Conservation (phyloP, 2,329 filamentous ascomycete species). For the Chaetomium olivaceum region DNA sequence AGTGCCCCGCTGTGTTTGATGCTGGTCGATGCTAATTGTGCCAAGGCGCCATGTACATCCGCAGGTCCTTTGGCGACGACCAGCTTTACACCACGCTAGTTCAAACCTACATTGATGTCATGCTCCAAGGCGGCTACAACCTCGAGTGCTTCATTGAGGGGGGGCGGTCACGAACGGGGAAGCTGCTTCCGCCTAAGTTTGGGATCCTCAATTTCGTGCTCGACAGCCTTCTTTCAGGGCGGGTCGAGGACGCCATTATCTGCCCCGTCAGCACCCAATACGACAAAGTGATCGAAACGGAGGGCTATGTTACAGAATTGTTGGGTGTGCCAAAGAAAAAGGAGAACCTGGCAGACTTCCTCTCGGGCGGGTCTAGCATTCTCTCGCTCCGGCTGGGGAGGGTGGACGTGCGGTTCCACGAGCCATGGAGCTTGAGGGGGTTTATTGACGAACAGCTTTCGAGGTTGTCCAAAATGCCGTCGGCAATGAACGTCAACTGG, state of each 20-base stretch:
- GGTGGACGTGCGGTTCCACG: slow-evolving; percentile 93
- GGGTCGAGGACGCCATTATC: slow-evolving; percentile 87
- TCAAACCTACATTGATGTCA: slow-evolving; percentile 90
- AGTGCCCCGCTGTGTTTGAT: neutral
- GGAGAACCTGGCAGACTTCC: slow-evolving; percentile 85
- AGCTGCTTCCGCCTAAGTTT: slow-evolving; percentile 91
- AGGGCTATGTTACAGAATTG: slow-evolving; percentile 93
- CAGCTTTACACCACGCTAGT: slow-evolving; percentile 89
- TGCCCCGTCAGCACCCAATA: slow-evolving; percentile 97
- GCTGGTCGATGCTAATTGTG: neutral
- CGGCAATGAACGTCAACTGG: slow-evolving; percentile 48
- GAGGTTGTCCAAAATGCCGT: slow-evolving; percentile 54
- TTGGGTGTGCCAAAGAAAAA: slow-evolving; percentile 93
- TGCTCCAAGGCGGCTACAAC: slow-evolving; percentile 89
- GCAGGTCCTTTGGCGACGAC: slow-evolving; percentile 89
- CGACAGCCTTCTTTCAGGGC: slow-evolving; percentile 83
- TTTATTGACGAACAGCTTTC: slow-evolving; percentile 79
- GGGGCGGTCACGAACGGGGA: slow-evolving; percentile 87
- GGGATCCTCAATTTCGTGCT: slow-evolving; percentile 90
- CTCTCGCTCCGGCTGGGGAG: slow-evolving; percentile 84
- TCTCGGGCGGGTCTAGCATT: slow-evolving; percentile 82
- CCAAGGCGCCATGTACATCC: slow-evolving; percentile 84
- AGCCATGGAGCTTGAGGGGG: slow-evolving; percentile 85
- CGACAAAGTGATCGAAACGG: slow-evolving; percentile 97
- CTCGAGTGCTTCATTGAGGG: slow-evolving; percentile 98